Evolutionary conservation across 352 stramenopile genomes (phyloP), one percentile per base, ranked within the genome.

Genomic region (Aphanomyces astaci): DNA sequence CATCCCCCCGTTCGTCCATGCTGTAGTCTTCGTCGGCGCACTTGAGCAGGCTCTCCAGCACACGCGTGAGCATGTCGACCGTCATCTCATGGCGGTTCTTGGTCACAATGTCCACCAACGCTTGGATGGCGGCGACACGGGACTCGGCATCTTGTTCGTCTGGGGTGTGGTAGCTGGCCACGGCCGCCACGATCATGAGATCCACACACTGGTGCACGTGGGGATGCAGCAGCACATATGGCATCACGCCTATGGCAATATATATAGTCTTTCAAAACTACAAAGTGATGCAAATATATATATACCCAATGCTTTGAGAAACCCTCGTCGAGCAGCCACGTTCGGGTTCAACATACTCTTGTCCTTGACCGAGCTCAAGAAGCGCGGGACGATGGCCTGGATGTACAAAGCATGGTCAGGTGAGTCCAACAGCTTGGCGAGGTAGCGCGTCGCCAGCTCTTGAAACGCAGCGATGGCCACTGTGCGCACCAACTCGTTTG

Each of bases 1-100:
- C 95, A 78, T 99, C 97, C 4, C 97, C 97, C 46, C 97, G 87
- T 76, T 98, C 95, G 78, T 99, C 96, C 10, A 95, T 87, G 25
- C 87, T 93, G 74, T 99, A 99, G 76, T 99, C 97, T 53, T 90
- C 76, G 51, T 96, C 78, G 10, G 96, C 87, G 63, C 84, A 89
- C 24, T 71, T 62, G 17, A 98, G 71, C 1, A 99, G 78, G 33
- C 92, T 78, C 13, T 82, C 70, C 17, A 98, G 84, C 3, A 98
- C 84, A 39, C 71, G 66, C 32, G 71, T 45, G 17, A 86, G 69
- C 57, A 92, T 78, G 10, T 65, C 64, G 31, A 48, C 59, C 31
- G 46, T 68, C 24, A 95, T 66, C 2, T 60, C 27, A 30, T 40
- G n/a, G 7, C 43, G 39, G 24, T 56, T 33, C 28, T 40, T 51